phyloP scores from a whole-genome alignment of 2,329 filamentous ascomycete species.

The Dactylellina parvicollis region DNA sequence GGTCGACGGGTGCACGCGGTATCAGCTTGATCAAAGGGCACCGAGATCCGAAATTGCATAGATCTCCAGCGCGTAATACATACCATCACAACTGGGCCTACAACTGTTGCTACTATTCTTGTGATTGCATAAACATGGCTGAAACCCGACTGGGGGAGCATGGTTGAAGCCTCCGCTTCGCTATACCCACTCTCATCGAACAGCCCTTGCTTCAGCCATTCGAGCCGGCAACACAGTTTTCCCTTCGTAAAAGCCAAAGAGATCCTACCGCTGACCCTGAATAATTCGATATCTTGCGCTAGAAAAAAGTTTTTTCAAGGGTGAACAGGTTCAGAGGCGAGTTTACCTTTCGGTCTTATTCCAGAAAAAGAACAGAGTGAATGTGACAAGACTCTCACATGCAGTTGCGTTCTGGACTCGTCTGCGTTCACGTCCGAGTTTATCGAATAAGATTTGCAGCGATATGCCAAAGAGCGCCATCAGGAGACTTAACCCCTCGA shows the following conservation, averaged over 20 bases:
- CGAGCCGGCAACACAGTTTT: slow-evolving; percentile 3
- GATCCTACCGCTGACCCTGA: slow-evolving; percentile 14
- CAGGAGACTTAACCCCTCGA: slow-evolving; percentile 6
- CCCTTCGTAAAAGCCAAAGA: background rate
- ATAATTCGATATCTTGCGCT: slow-evolving; percentile 4
- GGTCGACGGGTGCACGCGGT: too few species aligned
- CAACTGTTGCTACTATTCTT: background rate
- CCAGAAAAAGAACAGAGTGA: slow-evolving; percentile 6
- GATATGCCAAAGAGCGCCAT: slow-evolving; percentile 8
- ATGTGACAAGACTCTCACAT: too few species aligned
- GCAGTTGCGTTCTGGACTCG: too few species aligned
- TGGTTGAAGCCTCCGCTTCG: slow-evolving; percentile 15
- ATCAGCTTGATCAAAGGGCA: too few species aligned
- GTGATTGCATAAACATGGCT: slow-evolving; percentile 15
- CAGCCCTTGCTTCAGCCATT: slow-evolving; percentile 36
- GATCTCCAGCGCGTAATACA: too few species aligned
- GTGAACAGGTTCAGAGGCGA: background rate
- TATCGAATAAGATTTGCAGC: slow-evolving; percentile 9
- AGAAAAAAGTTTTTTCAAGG: slow-evolving; percentile 4
- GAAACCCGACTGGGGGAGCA: slow-evolving; percentile 14
- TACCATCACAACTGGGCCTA: too few species aligned
- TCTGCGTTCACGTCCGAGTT: too few species aligned
- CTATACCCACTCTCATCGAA: slow-evolving; percentile 12
- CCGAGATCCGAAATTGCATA: too few species aligned
- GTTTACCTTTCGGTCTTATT: background rate